These are phyloP conservation scores for Diaporthe eres DNA, from an alignment of 2,329 filamentous ascomycete species.

Conservation along the genomic window DNA sequence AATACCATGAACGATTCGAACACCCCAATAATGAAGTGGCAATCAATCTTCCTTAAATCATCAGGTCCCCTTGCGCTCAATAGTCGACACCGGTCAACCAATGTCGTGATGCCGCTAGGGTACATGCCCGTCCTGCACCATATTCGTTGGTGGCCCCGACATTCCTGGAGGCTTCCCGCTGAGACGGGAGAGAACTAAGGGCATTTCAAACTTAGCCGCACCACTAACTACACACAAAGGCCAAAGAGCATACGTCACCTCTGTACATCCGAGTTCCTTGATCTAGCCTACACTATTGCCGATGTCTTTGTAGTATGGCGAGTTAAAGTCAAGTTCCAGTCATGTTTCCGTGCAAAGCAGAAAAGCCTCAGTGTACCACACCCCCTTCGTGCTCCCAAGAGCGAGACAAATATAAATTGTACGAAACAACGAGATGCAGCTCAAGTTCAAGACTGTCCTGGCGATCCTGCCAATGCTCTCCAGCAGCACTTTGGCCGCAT, in stretches of 20 bases:
- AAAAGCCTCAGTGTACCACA: not conserved
- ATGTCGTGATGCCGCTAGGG: too few relatives aligned
- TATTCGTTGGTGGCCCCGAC: not conserved
- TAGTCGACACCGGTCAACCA: too few relatives aligned
- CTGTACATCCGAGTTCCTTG: not conserved
- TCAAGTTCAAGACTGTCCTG: not conserved
- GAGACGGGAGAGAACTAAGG: not conserved
- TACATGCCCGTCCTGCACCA: constrained; percentile 54
- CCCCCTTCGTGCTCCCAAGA: not conserved
- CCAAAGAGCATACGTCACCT: not conserved
- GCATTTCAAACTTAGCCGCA: not conserved
- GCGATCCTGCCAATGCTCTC: not conserved
- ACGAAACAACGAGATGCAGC: not conserved
- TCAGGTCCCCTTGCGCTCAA: too few relatives aligned
- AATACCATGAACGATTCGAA: not conserved
- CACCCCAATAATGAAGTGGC: not conserved
- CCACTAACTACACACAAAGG: not conserved
- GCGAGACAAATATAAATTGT: too few relatives aligned
- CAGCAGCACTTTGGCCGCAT: not conserved
- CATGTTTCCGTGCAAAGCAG: not conserved
- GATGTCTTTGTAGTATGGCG: not conserved
- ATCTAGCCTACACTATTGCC: not conserved
- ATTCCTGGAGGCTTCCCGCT: not conserved
- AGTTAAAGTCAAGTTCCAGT: not conserved
- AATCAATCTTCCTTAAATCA: constrained; percentile 44